These are phyloP conservation scores for Hericium coralloides DNA, from an alignment of 768 basidiomycete genomes.

Conservation along the genomic window DNA sequence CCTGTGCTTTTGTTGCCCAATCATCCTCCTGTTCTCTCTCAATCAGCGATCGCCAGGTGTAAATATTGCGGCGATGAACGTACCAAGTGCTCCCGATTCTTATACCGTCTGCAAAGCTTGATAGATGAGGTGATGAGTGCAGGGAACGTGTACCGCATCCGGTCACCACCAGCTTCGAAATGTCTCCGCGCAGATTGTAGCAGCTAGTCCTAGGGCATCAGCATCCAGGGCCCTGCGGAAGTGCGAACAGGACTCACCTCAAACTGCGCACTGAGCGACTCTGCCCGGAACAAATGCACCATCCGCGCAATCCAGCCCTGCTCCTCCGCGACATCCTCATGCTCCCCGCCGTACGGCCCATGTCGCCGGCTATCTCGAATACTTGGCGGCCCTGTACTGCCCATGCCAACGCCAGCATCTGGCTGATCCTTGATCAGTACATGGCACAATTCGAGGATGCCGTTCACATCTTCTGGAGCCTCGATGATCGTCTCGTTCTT, in stretches of 20 bases:
- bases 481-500: conserved; percentile 97
- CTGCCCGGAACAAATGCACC: conserved; percentile 90
- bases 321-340: conserved; percentile 93
- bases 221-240: not conserved
- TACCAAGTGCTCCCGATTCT: conserved; percentile 67
- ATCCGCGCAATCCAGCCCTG: conserved; percentile 98
- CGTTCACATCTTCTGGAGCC: conserved; percentile 87
- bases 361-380: conserved; percentile 41
- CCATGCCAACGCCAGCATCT: conserved; percentile 33
- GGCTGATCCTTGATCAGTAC: conserved; percentile 85
- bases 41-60: not conserved
- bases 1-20: conserved; percentile 79
- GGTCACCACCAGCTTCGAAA: conserved; percentile 86
- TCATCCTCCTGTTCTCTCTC: conserved; percentile 54
- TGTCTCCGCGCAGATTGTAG: conserved; percentile 86
- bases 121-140: conserved; percentile 91
- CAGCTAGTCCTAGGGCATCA: conserved; percentile 39
- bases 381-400: conserved; percentile 23
- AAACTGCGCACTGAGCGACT: conserved; percentile 82
- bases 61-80: conserved; percentile 8
- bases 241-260: conserved; percentile 46
- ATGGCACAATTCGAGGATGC: conserved; percentile 86
- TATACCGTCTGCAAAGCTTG: conserved; percentile 88
- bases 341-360: conserved; percentile 55
- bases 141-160: conserved; percentile 96